A percentile compares a stretch with the other conserved stretches of the same genome.
Conservation (phyloP, 148 eudicot genomes). For the Agrostemma githago region DNA sequence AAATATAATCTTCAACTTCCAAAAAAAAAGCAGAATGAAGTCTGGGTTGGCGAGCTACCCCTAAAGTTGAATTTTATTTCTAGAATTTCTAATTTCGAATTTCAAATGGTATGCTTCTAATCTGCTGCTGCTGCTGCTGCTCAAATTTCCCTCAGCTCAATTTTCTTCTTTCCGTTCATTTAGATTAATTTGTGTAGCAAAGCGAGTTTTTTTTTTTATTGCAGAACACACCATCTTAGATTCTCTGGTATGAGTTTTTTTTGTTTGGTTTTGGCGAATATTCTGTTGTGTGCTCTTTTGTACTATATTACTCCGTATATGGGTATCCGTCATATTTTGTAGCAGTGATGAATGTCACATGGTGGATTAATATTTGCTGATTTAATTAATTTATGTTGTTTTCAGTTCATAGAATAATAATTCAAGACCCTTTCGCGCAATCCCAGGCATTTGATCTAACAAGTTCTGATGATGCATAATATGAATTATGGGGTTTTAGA, state of each 20-base stretch:
- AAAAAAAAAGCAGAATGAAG: neutral
- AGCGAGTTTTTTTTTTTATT: neutral
- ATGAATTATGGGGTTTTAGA: neutral
- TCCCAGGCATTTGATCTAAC: slow-evolving; percentile 6
- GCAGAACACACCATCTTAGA: neutral
- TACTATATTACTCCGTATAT: neutral
- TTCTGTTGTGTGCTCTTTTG: neutral
- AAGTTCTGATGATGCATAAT: neutral
- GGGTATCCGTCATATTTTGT: neutral
- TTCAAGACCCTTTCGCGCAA: neutral
- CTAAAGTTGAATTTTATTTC: neutral
- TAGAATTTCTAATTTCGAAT: neutral
- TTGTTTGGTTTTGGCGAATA: neutral
- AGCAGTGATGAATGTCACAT: neutral
- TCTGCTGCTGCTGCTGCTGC: slow-evolving; percentile 12
- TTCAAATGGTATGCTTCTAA: neutral
- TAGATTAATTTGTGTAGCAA: too few relatives aligned
- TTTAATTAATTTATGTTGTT: neutral
- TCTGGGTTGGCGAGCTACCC: neutral
- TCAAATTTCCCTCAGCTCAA: neutral
- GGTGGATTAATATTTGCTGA: neutral
- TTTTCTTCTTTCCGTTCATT: too few relatives aligned
- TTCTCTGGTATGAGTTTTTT: too few relatives aligned
- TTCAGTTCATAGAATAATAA: slow-evolving; percentile 12
- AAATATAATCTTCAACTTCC: neutral